Evolutionary conservation across 257 asterid genomes (phyloP), one percentile per base, ranked within the genome.

Genomic region (Plantago major): DNA sequence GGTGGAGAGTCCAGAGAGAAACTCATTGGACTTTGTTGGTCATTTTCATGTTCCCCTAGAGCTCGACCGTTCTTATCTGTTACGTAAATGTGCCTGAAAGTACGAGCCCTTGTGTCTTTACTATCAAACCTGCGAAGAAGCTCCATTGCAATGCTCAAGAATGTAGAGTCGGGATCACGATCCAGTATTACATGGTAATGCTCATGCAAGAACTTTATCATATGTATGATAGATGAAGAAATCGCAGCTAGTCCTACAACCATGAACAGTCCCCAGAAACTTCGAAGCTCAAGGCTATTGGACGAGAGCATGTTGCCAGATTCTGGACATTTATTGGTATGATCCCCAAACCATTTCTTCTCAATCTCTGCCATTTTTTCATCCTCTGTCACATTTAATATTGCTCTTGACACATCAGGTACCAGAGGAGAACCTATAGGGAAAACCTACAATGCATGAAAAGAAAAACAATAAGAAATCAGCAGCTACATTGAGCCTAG

Each of bases 231-330:
- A 11, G 78, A 42, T 3, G 75, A 69, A 16, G 57, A 8, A 10
- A 62, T 6, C 12, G 74, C 79, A 4, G 72, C 70, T 43, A 64
- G 40, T 46, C 65, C 82, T 1, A 70, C 78, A 0, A 79, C 72
- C 45, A 61, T 5, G 57, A 86, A 82, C 22, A 79, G 78, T 9
- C 82, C 95, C 86, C 80, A 83, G 44, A 82, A 83, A 62, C 90
- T 79, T 6, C 43, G 80, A 0, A 79, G 67, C 26, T 78, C 82
- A 7, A 81, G 81, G 62, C 80, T 82, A 3, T 65, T 67, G 16
- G 77, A 67, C n/a, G 81, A 30, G 3, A 33, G 11, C 5, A 67
- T 38, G 13, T 48, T 15, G 26, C 26, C 54, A 33, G 76, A 60
- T 4, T 70, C 62, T 22, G 63, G 58, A 45, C 77, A 63, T 7